Evolutionary conservation across 2,329 filamentous ascomycete genomes (phyloP).

Genomic region (Coniochaeta sp.): DNA sequence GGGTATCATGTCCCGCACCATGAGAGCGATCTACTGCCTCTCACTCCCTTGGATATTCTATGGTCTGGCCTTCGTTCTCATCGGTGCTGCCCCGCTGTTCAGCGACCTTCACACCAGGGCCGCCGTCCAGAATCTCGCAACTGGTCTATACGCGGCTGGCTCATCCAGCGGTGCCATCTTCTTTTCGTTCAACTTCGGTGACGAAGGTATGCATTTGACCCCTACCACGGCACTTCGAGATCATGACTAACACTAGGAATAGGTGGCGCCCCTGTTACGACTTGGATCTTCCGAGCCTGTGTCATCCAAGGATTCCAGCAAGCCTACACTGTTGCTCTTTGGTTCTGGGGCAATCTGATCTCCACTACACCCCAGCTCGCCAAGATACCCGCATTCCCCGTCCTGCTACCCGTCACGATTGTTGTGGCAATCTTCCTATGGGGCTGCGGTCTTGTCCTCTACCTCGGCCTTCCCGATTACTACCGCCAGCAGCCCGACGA

Average conservation of each 20-base stretch:
- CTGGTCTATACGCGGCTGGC: constrained; percentile 52
- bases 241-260: not conserved
- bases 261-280: constrained; percentile 50
- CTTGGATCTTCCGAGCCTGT: constrained; percentile 58
- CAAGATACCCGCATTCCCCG: constrained; percentile 16
- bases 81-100: constrained; percentile 51
- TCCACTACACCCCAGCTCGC: constrained; percentile 23
- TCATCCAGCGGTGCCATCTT: constrained; percentile 56
- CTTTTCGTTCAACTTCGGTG: constrained; percentile 60
- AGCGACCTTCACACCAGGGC: constrained; percentile 29
- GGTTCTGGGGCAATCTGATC: constrained; percentile 56
- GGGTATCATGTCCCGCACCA: constrained; percentile 52
- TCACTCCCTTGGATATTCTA: constrained; percentile 55
- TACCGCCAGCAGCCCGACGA: constrained; percentile 57
- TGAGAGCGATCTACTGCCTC: constrained; percentile 47
- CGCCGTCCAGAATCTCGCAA: constrained; percentile 51
- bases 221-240: not conserved
- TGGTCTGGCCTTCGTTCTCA: constrained; percentile 51
- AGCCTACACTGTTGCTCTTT: constrained; percentile 54
- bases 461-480: constrained; percentile 48
- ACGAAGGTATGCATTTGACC: constrained; percentile 29
- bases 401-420: constrained; percentile 38
- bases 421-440: constrained; percentile 51
- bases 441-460: constrained; percentile 21
- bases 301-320: constrained; percentile 60